A percentile compares a stretch with the other conserved stretches of the same genome.
Evolutionary conservation across 2,329 filamentous ascomycete species (phyloP).

Genomic region (Shiraia sp.): DNA sequence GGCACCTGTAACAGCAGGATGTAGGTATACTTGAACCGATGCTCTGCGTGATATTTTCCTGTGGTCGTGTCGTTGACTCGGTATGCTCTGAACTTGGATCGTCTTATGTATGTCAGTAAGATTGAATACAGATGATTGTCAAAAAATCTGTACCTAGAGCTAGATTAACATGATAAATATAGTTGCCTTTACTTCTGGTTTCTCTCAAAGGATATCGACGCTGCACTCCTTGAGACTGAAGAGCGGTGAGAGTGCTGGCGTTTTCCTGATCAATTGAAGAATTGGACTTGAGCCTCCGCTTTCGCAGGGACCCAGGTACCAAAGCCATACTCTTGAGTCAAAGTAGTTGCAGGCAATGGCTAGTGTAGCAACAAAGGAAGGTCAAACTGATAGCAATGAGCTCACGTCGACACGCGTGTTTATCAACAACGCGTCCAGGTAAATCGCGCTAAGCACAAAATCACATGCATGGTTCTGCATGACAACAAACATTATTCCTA

Average conservation of each 20-base stretch:
- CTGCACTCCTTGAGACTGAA: neutral
- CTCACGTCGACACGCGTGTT: slow-evolving; percentile 2
- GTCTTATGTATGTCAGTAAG: slow-evolving; percentile 6
- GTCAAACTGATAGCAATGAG: slow-evolving; percentile 5
- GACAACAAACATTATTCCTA: neutral
- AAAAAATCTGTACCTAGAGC: slow-evolving; percentile 3
- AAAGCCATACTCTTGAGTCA: neutral
- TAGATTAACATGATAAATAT: neutral
- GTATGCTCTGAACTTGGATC: too few species aligned
- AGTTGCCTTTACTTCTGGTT: neutral
- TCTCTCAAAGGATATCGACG: neutral
- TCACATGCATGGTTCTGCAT: neutral
- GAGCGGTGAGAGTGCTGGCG: slow-evolving; percentile 3
- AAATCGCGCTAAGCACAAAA: neutral
- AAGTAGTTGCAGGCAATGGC: neutral
- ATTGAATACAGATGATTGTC: neutral
- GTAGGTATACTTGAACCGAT: neutral
- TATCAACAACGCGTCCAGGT: neutral
- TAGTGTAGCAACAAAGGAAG: neutral
- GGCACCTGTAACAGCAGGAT: slow-evolving; percentile 17
- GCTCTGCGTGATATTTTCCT: too few species aligned
- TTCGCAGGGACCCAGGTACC: neutral
- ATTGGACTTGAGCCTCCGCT: slow-evolving; percentile 7
- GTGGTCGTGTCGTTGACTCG: too few species aligned
- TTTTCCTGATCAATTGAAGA: neutral